Conservation (phyloP, 2,329 filamentous ascomycete species). For the Grosmannia huntii region DNA sequence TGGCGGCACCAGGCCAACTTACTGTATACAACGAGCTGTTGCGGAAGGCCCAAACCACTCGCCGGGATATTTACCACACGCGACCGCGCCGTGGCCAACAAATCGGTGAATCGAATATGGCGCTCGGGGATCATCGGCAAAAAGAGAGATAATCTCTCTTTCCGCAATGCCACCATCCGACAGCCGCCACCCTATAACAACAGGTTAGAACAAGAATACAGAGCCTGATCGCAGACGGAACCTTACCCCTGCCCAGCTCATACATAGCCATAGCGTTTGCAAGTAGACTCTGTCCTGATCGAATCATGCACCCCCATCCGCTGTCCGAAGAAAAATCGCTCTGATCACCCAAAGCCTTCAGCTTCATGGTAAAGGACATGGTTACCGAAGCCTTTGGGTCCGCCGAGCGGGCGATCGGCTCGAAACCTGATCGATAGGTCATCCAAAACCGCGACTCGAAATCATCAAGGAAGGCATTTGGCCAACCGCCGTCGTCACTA, state of each 20-base stretch:
- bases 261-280: conserved; percentile 71
- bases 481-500: conserved; percentile 54
- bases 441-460: conserved; percentile 93
- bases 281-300: conserved; percentile 84
- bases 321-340: conserved; percentile 83
- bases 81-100: conserved; percentile 71
- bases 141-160: conserved; percentile 60
- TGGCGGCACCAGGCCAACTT: conserved; percentile 22
- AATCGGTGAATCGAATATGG: conserved; percentile 95
- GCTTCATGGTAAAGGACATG: conserved; percentile 72
- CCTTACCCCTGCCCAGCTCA: conserved; percentile 63
- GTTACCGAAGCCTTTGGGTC: conserved; percentile 57
- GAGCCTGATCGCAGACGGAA: neutral
- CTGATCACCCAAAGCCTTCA: conserved; percentile 68
- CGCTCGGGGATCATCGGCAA: conserved; percentile 74
- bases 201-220: neutral
- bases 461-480: conserved; percentile 72
- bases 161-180: conserved; percentile 47
- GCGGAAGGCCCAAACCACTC: conserved; percentile 99
- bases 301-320: conserved; percentile 98
- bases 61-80: conserved; percentile 87
- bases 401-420: conserved; percentile 64
- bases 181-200: conserved; percentile 56
- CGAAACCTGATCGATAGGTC: conserved; percentile 85
- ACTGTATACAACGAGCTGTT: conserved; percentile 89